These are phyloP conservation scores for Mycena polygramma DNA, from an alignment of 768 basidiomycete species.

Conservation along the genomic window DNA sequence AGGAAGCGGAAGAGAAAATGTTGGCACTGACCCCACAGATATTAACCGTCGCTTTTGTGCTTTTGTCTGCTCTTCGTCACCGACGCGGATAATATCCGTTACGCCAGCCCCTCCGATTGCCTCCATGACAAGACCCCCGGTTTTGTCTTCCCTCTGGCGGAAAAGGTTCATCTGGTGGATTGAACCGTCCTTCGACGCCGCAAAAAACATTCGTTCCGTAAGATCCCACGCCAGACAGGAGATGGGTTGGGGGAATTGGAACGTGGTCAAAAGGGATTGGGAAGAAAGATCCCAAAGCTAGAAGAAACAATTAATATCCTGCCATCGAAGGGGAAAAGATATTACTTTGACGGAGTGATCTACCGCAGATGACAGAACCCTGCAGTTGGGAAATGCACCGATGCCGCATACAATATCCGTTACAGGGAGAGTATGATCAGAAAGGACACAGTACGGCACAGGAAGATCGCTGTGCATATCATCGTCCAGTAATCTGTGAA, in stretches of 20 bases:
- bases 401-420: conserved; percentile 86
- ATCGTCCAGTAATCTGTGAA: conserved; percentile 78
- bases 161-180: conserved; percentile 88
- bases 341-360: conserved; percentile 94
- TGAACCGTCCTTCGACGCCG: conserved; percentile 80
- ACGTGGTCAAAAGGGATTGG: conserved; percentile 83
- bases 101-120: conserved; percentile 83
- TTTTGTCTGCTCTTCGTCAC: conserved; percentile 59
- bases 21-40: conserved; percentile 68
- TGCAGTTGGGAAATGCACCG: conserved; percentile 82
- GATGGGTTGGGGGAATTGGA: conserved; percentile 86
- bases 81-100: conserved; percentile 79
- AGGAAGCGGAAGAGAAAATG: conserved; percentile 13
- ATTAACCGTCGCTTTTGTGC: conserved; percentile 73
- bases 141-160: conserved; percentile 68
- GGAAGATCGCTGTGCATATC: conserved; percentile 81
- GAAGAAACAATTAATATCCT: conserved; percentile 26
- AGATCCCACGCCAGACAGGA: conserved; percentile 80
- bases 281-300: conserved; percentile 89
- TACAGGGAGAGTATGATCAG: conserved; percentile 94
- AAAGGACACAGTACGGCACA: conserved; percentile 81
- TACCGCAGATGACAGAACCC: conserved; percentile 83
- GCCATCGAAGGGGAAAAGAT: conserved; percentile 9
- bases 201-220: conserved; percentile 92
- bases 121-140: conserved; percentile 67